Conservation (phyloP, 768 basidiomycete genomes). For the Leccinum broughii region DNA sequence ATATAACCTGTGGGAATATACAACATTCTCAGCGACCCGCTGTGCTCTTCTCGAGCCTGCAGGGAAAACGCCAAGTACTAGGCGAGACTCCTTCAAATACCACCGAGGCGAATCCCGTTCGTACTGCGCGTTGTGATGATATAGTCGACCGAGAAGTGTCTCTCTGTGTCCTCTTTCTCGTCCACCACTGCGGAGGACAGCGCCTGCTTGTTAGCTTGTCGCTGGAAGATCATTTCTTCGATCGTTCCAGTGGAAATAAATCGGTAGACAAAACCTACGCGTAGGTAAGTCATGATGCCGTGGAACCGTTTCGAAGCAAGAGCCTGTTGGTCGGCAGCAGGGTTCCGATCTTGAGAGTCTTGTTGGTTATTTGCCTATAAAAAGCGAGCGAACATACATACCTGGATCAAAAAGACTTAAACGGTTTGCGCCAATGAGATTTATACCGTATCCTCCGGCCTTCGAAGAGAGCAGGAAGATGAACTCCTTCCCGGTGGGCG, state of each 20-base stretch:
- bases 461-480: constrained; percentile 93
- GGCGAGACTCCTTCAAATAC: no score
- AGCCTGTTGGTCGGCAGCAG: constrained; percentile 97
- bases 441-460: constrained; percentile 95
- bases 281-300: background rate
- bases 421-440: constrained; percentile 93
- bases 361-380: background rate
- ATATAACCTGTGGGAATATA: no score
- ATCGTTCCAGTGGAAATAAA: constrained; percentile 98
- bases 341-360: constrained; percentile 83
- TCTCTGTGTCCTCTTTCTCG: constrained; percentile 92
- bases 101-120: no score
- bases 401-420: constrained; percentile 94
- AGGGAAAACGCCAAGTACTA: no score
- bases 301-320: constrained; percentile 49
- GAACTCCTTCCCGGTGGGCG: constrained; percentile 87
- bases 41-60: no score
- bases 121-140: no score
- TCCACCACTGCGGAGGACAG: constrained; percentile 98
- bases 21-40: no score
- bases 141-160: constrained; percentile 72
- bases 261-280: constrained; percentile 91
- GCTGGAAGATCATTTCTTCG: constrained; percentile 98
- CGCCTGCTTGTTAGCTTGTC: constrained; percentile 94
- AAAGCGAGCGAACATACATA: constrained; percentile 31